Percentiles rank a stretch among this genome's conserved stretches.
Evolutionary conservation across 352 stramenopile species (phyloP).

Genomic region (Phytophthora foliorum): DNA sequence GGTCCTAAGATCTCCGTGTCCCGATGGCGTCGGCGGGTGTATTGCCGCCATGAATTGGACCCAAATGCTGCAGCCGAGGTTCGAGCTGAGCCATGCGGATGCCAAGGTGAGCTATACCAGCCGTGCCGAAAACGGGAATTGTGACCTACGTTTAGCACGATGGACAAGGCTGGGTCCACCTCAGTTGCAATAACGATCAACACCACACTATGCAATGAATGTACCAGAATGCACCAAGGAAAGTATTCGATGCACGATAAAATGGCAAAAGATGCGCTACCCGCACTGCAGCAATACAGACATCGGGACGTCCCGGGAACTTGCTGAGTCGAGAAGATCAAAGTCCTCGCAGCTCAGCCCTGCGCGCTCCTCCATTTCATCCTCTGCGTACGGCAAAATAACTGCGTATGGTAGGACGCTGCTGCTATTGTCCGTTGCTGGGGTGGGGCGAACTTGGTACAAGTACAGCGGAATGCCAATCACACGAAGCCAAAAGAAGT

Average conservation of each 20-base stretch:
- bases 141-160: constrained; percentile 5
- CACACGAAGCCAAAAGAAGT: constrained; percentile 42
- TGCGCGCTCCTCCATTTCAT: constrained; percentile 41
- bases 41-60: not conserved
- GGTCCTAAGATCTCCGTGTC: not conserved
- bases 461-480: constrained; percentile 47
- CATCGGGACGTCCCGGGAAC: constrained; percentile 32
- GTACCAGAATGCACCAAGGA: not conserved
- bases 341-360: constrained; percentile 29
- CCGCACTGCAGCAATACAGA: constrained; percentile 32
- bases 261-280: not conserved
- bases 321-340: constrained; percentile 31
- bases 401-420: constrained; percentile 20
- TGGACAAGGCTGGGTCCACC: not conserved
- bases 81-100: not conserved
- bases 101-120: not conserved
- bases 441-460: constrained; percentile 28
- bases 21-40: not conserved
- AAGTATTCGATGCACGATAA: not conserved
- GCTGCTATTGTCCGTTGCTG: not conserved
- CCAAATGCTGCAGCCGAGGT: not conserved
- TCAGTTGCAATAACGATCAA: not conserved
- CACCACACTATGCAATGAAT: not conserved
- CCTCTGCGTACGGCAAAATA: constrained; percentile 41
- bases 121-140: not conserved